These are phyloP conservation scores for Pilasporangium apinafurcum DNA, from an alignment of 352 stramenopile species.

Conservation along the genomic window DNA sequence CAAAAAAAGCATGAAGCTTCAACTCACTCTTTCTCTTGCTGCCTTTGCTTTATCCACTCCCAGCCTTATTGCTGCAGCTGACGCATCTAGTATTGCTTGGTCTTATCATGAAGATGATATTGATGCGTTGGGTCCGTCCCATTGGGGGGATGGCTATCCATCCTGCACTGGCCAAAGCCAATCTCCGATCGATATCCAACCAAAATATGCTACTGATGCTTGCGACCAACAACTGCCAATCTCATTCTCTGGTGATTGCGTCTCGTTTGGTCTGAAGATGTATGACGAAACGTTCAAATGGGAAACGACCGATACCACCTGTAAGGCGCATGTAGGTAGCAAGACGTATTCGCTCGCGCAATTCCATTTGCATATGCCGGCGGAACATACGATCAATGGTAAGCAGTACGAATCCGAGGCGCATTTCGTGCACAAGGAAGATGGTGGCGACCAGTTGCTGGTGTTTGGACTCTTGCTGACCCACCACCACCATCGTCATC, in stretches of 20 bases:
- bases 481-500: too few species aligned
- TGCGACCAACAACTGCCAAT: constrained; percentile 2
- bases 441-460: constrained; percentile 9
- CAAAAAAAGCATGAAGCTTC: too few species aligned
- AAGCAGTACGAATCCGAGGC: constrained; percentile 21
- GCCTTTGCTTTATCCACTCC: too few species aligned
- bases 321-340: constrained; percentile 7
- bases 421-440: constrained; percentile 38
- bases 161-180: constrained; percentile 6
- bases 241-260: constrained; percentile 10
- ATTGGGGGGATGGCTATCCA: constrained; percentile 9
- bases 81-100: too few species aligned
- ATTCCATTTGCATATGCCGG: constrained; percentile 37
- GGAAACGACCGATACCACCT: background rate
- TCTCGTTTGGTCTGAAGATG: constrained; percentile 4
- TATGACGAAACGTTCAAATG: constrained; percentile 12
- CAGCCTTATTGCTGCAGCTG: too few species aligned
- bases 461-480: constrained; percentile 24
- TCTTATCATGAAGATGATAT: constrained; percentile 3
- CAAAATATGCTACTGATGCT: background rate
- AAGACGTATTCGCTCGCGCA: constrained; percentile 25
- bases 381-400: constrained; percentile 29
- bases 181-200: constrained; percentile 12
- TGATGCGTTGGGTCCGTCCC: constrained; percentile 3
- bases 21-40: too few species aligned